A percentile compares a stretch with the other conserved stretches of the same genome.
These are phyloP conservation scores for Brassica napus DNA, from an alignment of 345 rosid species.

Conservation along the genomic window Da-Ae NC_063445.1:20854001-20854500, in stretches of 20 bases:
- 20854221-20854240: not conserved
- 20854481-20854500: slow-evolving; percentile 71
- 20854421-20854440: slow-evolving; percentile 52
- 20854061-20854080: slow-evolving; percentile 16
- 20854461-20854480: slow-evolving; percentile 54
- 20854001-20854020: slow-evolving; percentile 53
- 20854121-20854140: slow-evolving; percentile 52
- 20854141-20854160: slow-evolving; percentile 35
- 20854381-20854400: not conserved
- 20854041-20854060: slow-evolving; percentile 54
- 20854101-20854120: slow-evolving; percentile 14
- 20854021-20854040: slow-evolving; percentile 50
- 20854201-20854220: slow-evolving; percentile 38
- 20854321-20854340: slow-evolving; percentile 50
- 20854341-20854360: slow-evolving; percentile 57
- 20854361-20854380: slow-evolving; percentile 17
- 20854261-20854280: slow-evolving; percentile 48
- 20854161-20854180: slow-evolving; percentile 36
- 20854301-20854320: slow-evolving; percentile 61
- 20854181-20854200: slow-evolving; percentile 43
- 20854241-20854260: not conserved
- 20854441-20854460: slow-evolving; percentile 33
- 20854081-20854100: not conserved
- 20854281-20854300: slow-evolving; percentile 49
- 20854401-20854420: slow-evolving; percentile 28